These are phyloP conservation scores for Podospora pseudoanserina DNA, from an alignment of 495 filamentous ascomycete species.

Conservation along the genomic window DNA sequence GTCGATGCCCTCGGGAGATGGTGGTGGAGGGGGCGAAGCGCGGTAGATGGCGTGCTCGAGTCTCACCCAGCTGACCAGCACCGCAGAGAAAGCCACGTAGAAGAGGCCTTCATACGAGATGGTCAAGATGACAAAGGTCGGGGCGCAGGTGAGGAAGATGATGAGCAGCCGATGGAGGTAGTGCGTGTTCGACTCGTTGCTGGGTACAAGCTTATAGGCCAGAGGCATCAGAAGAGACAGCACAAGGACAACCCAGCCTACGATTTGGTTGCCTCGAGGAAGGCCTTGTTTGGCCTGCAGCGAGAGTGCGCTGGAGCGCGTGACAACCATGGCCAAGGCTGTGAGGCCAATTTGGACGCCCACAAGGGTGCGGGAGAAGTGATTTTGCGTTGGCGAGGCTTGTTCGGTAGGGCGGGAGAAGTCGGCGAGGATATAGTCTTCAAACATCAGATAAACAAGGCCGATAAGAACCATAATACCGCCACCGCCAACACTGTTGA, in stretches of 20 bases:
- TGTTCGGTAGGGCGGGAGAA: slow-evolving; percentile 30
- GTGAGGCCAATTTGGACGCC: slow-evolving; percentile 69
- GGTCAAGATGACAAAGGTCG: slow-evolving; percentile 91
- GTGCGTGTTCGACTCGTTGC: slow-evolving; percentile 55
- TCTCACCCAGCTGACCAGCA: slow-evolving; percentile 83
- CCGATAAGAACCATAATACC: slow-evolving; percentile 75
- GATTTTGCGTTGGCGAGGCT: slow-evolving; percentile 22
- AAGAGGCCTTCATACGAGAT: slow-evolving; percentile 98
- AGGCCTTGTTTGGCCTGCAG: slow-evolving; percentile 83
- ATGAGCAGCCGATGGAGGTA: slow-evolving; percentile 87
- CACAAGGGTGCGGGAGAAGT: slow-evolving; percentile 40
- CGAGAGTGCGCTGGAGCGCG: slow-evolving; percentile 73
- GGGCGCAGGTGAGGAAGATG: slow-evolving; percentile 89
- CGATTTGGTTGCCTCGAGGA: slow-evolving; percentile 81
- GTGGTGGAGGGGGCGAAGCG: slow-evolving; percentile 33
- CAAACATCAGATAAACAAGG: slow-evolving; percentile 74
- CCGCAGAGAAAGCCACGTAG: slow-evolving; percentile 82
- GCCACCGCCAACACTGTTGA: slow-evolving; percentile 66
- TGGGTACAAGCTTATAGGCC: slow-evolving; percentile 70
- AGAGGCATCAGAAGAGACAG: slow-evolving; percentile 76
- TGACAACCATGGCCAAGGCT: slow-evolving; percentile 78
- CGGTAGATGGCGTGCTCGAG: slow-evolving; percentile 77
- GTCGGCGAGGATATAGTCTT: slow-evolving; percentile 62
- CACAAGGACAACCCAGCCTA: slow-evolving; percentile 82
- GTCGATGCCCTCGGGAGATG: slow-evolving; percentile 11